Evolutionary conservation across 2,329 filamentous ascomycete genomes (phyloP).

Genomic region (Fusarium clavum): DNA sequence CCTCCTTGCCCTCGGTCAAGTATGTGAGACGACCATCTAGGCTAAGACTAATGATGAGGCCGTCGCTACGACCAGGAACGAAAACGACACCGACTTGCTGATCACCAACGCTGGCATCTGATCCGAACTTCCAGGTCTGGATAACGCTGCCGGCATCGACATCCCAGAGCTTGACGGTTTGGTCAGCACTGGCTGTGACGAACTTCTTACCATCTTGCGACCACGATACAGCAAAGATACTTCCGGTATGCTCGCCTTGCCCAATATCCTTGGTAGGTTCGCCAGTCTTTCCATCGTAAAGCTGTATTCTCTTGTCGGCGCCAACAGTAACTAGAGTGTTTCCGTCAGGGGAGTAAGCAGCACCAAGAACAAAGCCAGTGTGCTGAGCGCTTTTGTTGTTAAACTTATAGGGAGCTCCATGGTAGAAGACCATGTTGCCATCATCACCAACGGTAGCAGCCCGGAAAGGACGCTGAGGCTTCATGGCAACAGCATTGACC

Average conservation of each 20-base stretch:
- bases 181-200: conserved; percentile 92
- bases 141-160: conserved; percentile 79
- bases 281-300: conserved; percentile 97
- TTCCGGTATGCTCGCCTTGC: conserved; percentile 88
- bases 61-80: conserved; percentile 84
- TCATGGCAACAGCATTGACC: conserved; percentile 91
- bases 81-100: conserved; percentile 97
- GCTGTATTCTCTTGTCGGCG: conserved; percentile 90
- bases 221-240: conserved; percentile 94
- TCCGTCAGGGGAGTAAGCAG: conserved; percentile 92
- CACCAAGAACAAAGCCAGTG: conserved; percentile 87
- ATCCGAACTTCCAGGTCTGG: conserved; percentile 88
- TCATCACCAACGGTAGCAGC: conserved; percentile 94
- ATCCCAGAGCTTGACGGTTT: conserved; percentile 96
- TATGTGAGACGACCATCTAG: conserved; percentile 93
- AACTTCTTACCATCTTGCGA: conserved; percentile 85
- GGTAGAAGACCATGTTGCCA: conserved; percentile 88
- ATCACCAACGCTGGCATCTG: conserved; percentile 79
- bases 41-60: conserved; percentile 89
- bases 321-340: conserved; percentile 85
- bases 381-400: conserved; percentile 85
- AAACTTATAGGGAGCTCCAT: conserved; percentile 96
- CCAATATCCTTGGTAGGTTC: conserved; percentile 82
- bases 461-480: conserved; percentile 88
- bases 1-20: conserved; percentile 75